These are phyloP conservation scores for Trifolium dubium DNA, from an alignment of 306 rosid species.

Conservation along the genomic window DNA sequence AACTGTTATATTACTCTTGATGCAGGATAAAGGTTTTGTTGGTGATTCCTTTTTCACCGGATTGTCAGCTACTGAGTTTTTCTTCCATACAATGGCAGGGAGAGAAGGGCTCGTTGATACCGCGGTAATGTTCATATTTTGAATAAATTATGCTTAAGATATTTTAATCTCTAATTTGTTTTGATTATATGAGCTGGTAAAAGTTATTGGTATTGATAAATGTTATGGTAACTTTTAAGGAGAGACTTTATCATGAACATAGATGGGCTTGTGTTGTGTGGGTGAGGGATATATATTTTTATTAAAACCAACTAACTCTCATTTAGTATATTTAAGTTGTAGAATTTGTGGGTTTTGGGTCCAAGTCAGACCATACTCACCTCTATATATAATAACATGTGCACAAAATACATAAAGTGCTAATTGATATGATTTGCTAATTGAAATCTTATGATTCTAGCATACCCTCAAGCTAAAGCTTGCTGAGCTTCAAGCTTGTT, in stretches of 20 bases:
- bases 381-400: not conserved
- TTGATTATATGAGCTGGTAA: conserved; percentile 20
- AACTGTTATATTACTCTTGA: conserved; percentile 37
- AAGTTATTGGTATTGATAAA: not conserved
- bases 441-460: not conserved
- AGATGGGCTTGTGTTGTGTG: not conserved
- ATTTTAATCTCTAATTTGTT: conserved; percentile 19
- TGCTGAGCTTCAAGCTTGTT: not conserved
- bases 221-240: conserved; percentile 17
- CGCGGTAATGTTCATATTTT: conserved; percentile 59
- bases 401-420: not conserved
- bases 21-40: conserved; percentile 98
- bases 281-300: not conserved
- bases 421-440: not conserved
- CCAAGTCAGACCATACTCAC: not conserved
- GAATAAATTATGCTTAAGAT: conserved; percentile 23
- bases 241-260: conserved; percentile 23
- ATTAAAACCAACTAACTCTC: not conserved
- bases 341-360: not conserved
- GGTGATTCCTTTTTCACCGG: conserved; percentile 92
- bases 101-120: conserved; percentile 98
- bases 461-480: not conserved
- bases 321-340: not conserved
- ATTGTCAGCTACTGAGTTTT: conserved; percentile 92
- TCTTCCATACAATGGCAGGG: conserved; percentile 98